A percentile compares a stretch with the other conserved stretches of the same genome.
Conservation (phyloP, 148 eudicot genomes). For the Polygonum aviculare region DNA sequence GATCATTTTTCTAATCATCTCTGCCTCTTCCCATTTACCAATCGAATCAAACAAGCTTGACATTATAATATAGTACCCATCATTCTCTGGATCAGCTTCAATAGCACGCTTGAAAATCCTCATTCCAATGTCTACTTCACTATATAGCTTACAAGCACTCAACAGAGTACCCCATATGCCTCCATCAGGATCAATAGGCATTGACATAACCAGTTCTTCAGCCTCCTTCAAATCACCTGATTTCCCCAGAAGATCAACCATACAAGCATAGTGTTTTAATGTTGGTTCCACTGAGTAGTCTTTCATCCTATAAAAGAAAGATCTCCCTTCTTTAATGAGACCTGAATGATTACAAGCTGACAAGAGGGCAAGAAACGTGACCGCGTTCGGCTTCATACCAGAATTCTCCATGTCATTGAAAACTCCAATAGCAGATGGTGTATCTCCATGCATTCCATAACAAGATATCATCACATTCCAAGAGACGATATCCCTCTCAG, state of each 20-base stretch:
- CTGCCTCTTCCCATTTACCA: conserved; percentile 65
- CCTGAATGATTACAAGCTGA: conserved; percentile 58
- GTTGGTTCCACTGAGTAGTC: conserved; percentile 36
- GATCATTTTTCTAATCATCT: conserved; percentile 45
- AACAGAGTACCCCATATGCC: conserved; percentile 70
- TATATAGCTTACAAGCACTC: conserved; percentile 60
- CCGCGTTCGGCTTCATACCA: conserved; percentile 40
- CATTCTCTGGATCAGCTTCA: conserved; percentile 58
- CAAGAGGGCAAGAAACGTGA: conserved; percentile 59
- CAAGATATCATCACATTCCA: conserved; percentile 82
- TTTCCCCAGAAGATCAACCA: conserved; percentile 65
- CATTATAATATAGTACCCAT: conserved; percentile 51
- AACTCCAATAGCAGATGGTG: conserved; percentile 36
- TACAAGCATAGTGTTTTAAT: conserved; percentile 59
- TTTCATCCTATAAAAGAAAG: conserved; percentile 43
- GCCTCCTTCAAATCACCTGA: conserved; percentile 59
- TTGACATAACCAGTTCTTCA: conserved; percentile 49
- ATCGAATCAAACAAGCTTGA: conserved; percentile 45
- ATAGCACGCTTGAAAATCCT: conserved; percentile 50
- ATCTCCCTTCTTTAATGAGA: conserved; percentile 39
- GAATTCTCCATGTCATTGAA: conserved; percentile 47
- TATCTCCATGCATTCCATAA: conserved; percentile 68
- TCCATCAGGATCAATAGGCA: conserved; percentile 66
- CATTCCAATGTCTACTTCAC: conserved; percentile 41
- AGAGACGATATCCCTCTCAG: conserved; percentile 43